Percentiles rank a stretch among this genome's conserved stretches.
Conservation (phyloP, 169 alveolate species). For the Plasmodium coatneyi region DNA sequence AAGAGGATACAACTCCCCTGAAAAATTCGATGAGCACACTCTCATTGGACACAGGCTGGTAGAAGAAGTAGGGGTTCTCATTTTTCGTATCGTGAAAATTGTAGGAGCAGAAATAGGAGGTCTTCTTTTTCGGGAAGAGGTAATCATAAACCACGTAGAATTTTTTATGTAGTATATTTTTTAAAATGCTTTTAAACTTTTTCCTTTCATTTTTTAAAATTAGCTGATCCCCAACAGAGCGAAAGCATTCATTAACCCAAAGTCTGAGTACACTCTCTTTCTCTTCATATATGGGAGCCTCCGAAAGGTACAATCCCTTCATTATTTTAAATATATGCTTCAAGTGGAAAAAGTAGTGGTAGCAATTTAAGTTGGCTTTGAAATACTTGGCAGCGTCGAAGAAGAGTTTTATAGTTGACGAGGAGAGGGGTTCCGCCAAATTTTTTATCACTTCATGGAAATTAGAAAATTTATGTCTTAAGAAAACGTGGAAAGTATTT, state of each 20-base stretch:
- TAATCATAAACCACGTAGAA: constrained; percentile 60
- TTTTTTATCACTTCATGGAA: constrained; percentile 74
- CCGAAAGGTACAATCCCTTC: constrained; percentile 71
- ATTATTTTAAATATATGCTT: constrained; percentile 65
- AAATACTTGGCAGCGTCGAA: constrained; percentile 54
- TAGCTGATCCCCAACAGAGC: constrained; percentile 66
- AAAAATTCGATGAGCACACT: constrained; percentile 45
- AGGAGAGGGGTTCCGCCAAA: constrained; percentile 63
- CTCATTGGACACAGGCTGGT: constrained; percentile 69
- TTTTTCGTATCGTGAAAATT: constrained; percentile 73
- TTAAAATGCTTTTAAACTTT: constrained; percentile 62
- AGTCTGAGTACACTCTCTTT: constrained; percentile 68
- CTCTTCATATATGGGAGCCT: constrained; percentile 76
- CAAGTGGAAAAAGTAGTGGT: constrained; percentile 74
- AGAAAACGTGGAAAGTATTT: constrained; percentile 57
- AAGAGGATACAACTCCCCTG: constrained; percentile 56
- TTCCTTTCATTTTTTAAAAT: constrained; percentile 48
- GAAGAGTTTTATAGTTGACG: constrained; percentile 54
- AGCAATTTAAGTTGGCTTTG: constrained; percentile 70
- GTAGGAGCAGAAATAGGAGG: constrained; percentile 70
- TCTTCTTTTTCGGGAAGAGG: constrained; percentile 56
- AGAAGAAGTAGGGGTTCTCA: constrained; percentile 72
- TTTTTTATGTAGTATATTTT: constrained; percentile 69
- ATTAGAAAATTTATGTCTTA: constrained; percentile 72
- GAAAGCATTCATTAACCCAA: constrained; percentile 74